These are phyloP conservation scores for Sphaerulina musiva DNA, from an alignment of 2,329 filamentous ascomycete species.

Conservation along the genomic window DNA sequence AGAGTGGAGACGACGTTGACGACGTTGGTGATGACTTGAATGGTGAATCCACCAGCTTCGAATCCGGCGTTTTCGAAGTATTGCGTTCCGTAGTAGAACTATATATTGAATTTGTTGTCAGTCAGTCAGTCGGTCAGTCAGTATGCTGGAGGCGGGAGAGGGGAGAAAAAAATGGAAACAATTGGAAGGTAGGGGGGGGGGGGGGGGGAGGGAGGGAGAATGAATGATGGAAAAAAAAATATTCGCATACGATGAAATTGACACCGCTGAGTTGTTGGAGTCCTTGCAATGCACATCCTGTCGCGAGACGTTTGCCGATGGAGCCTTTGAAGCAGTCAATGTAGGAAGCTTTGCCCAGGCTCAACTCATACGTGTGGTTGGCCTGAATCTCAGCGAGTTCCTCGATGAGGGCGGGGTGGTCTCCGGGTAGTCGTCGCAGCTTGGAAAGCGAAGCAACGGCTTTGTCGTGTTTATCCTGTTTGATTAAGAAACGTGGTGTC, in stretches of 20 bases:
- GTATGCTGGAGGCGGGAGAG: not conserved
- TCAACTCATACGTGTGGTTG: slow-evolving; percentile 80
- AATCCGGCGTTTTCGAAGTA: slow-evolving; percentile 51
- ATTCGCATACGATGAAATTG: slow-evolving; percentile 11
- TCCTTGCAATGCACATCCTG: slow-evolving; percentile 67
- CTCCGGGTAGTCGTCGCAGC: slow-evolving; percentile 63
- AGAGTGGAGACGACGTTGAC: slow-evolving; percentile 73
- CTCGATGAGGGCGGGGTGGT: slow-evolving; percentile 54
- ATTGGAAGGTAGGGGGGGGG: too few relatives aligned
- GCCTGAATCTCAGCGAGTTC: slow-evolving; percentile 80
- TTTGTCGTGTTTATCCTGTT: slow-evolving; percentile 30
- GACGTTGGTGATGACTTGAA: slow-evolving; percentile 38
- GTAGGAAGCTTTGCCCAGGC: slow-evolving; percentile 53
- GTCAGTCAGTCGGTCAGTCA: too few relatives aligned
- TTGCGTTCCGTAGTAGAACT: slow-evolving; percentile 54
- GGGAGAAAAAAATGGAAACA: too few relatives aligned
- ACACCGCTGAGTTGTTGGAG: slow-evolving; percentile 66
- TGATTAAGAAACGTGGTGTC: slow-evolving; percentile 34
- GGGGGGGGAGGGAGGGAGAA: too few relatives aligned
- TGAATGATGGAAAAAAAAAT: not conserved
- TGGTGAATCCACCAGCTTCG: slow-evolving; percentile 19
- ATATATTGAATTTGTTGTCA: too few relatives aligned
- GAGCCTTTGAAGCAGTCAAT: slow-evolving; percentile 55
- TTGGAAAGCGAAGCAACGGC: slow-evolving; percentile 37
- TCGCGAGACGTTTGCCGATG: slow-evolving; percentile 63